These are phyloP conservation scores for Brassica incana DNA, from an alignment of 345 rosid genomes.

Conservation along the genomic window DNA sequence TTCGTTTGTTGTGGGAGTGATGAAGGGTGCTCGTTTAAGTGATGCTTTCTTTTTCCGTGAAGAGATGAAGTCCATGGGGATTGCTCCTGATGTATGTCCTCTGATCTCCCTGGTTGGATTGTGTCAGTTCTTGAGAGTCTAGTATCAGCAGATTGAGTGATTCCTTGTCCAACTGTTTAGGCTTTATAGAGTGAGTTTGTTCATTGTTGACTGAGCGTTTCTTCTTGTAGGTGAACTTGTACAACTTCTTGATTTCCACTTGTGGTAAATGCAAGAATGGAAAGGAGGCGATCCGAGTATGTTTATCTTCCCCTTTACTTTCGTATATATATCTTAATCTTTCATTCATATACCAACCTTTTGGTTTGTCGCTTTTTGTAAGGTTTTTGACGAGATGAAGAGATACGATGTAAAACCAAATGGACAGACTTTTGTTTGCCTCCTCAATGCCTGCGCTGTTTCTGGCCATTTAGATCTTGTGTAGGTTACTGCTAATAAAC, in stretches of 20 bases:
- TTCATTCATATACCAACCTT: background rate
- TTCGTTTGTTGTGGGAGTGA: conserved; percentile 76
- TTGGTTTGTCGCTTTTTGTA: conserved; percentile 20
- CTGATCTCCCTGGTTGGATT: background rate
- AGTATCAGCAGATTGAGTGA: background rate
- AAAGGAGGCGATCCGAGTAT: conserved; percentile 68
- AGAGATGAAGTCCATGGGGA: conserved; percentile 86
- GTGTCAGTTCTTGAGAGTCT: background rate
- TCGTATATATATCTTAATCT: background rate
- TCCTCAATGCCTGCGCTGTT: conserved; percentile 88
- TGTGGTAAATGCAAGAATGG: conserved; percentile 90
- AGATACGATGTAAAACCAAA: conserved; percentile 83
- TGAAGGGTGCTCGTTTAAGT: conserved; percentile 83
- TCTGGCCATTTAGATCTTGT: conserved; percentile 82
- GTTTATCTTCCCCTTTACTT: conserved; percentile 14
- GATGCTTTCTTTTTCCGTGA: conserved; percentile 85
- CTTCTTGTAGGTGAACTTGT: conserved; percentile 60
- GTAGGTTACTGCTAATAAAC: conserved; percentile 52
- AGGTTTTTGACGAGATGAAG: conserved; percentile 97
- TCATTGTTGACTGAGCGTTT: background rate
- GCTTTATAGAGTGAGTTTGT: conserved; percentile 2
- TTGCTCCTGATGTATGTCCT: conserved; percentile 80
- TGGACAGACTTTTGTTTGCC: conserved; percentile 80
- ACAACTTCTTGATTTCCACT: conserved; percentile 80
- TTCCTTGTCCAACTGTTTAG: background rate